These are phyloP conservation scores for Coemansia sp. DNA, from an alignment of 192 early-diverging fungal species.

Conservation along the genomic window DNA sequence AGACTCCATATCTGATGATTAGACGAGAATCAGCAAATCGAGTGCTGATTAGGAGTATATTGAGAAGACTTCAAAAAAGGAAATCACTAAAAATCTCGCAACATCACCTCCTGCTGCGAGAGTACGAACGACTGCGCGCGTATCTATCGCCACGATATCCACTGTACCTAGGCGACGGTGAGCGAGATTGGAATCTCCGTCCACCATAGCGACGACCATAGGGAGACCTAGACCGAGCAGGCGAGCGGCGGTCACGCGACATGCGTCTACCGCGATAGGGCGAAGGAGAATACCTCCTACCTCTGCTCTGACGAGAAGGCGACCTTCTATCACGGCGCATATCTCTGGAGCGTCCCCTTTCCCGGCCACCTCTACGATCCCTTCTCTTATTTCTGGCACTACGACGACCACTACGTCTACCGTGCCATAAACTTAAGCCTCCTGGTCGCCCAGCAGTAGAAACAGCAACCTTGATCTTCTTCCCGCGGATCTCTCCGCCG, in stretches of 20 bases:
- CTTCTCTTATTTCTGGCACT: neutral
- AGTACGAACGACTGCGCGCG: conserved; percentile 43
- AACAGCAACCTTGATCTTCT: neutral
- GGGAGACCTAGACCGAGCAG: conserved; percentile 34
- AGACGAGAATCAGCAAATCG: neutral
- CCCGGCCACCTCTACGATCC: neutral
- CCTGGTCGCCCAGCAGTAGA: neutral
- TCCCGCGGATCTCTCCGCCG: conserved; percentile 23
- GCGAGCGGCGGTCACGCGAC: conserved; percentile 24
- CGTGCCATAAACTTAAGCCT: neutral
- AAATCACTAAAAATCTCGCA: neutral
- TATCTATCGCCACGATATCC: conserved; percentile 25
- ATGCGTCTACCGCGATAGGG: conserved; percentile 20
- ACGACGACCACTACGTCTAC: neutral
- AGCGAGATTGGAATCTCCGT: conserved; percentile 22
- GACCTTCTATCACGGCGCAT: neutral
- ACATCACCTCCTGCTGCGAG: conserved; percentile 40
- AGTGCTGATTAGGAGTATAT: neutral
- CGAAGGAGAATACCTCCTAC: conserved; percentile 31
- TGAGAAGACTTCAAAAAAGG: neutral
- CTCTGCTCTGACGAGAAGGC: conserved; percentile 13
- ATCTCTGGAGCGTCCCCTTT: neutral
- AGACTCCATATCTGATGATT: neutral
- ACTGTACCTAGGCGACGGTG: conserved; percentile 37
- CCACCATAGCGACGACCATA: conserved; percentile 14